A percentile compares a stretch with the other conserved stretches of the same genome.
These are phyloP conservation scores for Cudoniella acicularis DNA, from an alignment of 495 filamentous ascomycete species.

Conservation along the genomic window DNA sequence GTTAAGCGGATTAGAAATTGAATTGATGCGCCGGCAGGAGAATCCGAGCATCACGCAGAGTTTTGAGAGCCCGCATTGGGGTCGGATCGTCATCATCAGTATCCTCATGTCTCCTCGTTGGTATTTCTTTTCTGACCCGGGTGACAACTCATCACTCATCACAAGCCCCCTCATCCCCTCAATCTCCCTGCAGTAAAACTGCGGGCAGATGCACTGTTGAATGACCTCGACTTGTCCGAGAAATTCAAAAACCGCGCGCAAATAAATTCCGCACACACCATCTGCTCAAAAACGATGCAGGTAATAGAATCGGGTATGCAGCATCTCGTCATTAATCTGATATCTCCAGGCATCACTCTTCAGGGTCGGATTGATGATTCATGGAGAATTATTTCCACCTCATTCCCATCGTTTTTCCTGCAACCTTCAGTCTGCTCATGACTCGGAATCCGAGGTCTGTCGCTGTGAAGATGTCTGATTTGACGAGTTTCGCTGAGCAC, in stretches of 20 bases:
- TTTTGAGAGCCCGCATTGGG: neutral
- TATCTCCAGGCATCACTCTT: neutral
- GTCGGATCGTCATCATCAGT: neutral
- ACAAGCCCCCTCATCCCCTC: neutral
- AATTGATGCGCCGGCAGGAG: neutral
- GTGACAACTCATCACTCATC: conserved; percentile 2
- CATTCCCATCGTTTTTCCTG: neutral
- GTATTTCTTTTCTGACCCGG: neutral
- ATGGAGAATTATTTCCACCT: neutral
- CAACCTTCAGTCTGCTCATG: neutral
- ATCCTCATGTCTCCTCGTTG: neutral
- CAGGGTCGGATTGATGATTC: neutral
- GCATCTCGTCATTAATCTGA: neutral
- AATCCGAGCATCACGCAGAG: neutral
- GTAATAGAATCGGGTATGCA: neutral
- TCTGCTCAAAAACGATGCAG: neutral
- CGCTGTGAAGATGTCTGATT: neutral
- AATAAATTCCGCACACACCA: neutral
- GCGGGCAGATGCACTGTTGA: neutral
- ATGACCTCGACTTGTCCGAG: neutral
- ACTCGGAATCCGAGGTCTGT: neutral
- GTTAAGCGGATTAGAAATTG: neutral
- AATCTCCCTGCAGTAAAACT: conserved; percentile 2
- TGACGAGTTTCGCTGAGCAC: neutral
- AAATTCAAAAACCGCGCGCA: neutral